Percentiles rank a stretch among this genome's conserved stretches.
Evolutionary conservation across 768 basidiomycete genomes (phyloP).

Genomic region (Trametes cubensis): DNA sequence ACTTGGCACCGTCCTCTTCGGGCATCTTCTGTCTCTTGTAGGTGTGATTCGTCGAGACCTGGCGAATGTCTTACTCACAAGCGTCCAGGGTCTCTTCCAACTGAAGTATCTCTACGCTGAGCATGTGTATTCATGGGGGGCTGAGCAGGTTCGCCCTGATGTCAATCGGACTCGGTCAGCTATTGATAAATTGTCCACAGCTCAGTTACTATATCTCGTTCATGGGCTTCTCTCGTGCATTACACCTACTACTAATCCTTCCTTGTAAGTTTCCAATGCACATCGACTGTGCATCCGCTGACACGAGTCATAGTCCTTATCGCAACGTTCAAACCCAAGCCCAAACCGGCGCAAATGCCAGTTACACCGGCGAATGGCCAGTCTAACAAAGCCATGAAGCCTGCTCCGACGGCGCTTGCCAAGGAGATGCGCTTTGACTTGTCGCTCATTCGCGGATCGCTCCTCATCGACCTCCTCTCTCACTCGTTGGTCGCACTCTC

Average conservation of each 20-base stretch:
- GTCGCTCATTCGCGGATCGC: slow-evolving; percentile 61
- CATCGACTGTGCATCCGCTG: too few species aligned
- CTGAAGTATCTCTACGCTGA: slow-evolving; percentile 80
- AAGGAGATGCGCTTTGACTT: slow-evolving; percentile 72
- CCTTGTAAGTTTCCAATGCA: slow-evolving; percentile 51
- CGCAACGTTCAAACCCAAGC: slow-evolving; percentile 56
- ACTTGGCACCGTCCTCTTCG: slow-evolving; percentile 64
- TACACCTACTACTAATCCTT: slow-evolving; percentile 66
- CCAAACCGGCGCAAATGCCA: slow-evolving; percentile 21
- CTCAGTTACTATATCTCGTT: slow-evolving; percentile 77
- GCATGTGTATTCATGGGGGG: slow-evolving; percentile 70
- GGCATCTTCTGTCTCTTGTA: slow-evolving; percentile 66
- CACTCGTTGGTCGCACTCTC: slow-evolving; percentile 61
- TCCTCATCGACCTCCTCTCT: slow-evolving; percentile 68
- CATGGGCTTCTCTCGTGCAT: slow-evolving; percentile 63
- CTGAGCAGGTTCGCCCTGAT: slow-evolving; percentile 48
- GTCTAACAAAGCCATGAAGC: slow-evolving; percentile 40
- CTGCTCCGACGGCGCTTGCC: slow-evolving; percentile 53
- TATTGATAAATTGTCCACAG: slow-evolving; percentile 34
- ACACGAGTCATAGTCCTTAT: slow-evolving; percentile 54
- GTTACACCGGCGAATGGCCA: slow-evolving; percentile 14
- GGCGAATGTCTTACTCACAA: not conserved
- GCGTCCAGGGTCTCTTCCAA: slow-evolving; percentile 61
- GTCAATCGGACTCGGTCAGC: not conserved
- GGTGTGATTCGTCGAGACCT: slow-evolving; percentile 29